These are phyloP conservation scores for Lanmaoa rubissima DNA, from an alignment of 768 basidiomycete species.

Conservation along the genomic window DNA sequence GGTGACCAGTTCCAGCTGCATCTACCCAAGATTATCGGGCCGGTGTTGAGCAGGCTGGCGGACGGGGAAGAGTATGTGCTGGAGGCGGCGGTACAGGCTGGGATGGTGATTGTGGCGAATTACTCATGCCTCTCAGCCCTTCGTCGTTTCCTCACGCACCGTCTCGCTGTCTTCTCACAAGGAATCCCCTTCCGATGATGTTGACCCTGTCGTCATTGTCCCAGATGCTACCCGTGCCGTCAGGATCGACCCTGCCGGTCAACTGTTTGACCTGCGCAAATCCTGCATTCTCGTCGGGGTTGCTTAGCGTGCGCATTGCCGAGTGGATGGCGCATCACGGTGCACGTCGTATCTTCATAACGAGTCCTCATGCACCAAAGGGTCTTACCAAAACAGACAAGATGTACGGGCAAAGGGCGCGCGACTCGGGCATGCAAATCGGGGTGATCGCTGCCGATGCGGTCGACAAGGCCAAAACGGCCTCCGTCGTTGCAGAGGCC, in stretches of 20 bases:
- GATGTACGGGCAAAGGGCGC: slow-evolving; percentile 30
- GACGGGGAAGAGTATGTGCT: no score
- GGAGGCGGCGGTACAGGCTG: no score
- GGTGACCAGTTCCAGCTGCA: no score
- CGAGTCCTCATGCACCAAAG: slow-evolving; percentile 24
- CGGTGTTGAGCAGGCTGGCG: no score
- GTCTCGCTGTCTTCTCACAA: slow-evolving; percentile 14
- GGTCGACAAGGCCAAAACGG: slow-evolving; percentile 21
- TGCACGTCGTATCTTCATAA: slow-evolving; percentile 33
- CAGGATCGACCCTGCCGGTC: slow-evolving; percentile 25
- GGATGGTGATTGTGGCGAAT: no score
- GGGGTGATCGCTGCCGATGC: slow-evolving; percentile 31
- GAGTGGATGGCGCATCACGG: slow-evolving; percentile 35
- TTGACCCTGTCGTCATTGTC: slow-evolving; percentile 18
- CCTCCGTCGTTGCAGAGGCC: slow-evolving; percentile 22
- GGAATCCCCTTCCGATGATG: neutral
- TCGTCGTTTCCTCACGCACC: slow-evolving; percentile 7
- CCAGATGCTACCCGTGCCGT: slow-evolving; percentile 5
- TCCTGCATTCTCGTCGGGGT: slow-evolving; percentile 23
- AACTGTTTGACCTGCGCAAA: slow-evolving; percentile 32
- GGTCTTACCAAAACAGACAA: slow-evolving; percentile 23
- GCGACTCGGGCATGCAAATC: slow-evolving; percentile 22
- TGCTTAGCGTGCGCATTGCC: slow-evolving; percentile 27
- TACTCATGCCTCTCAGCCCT: no score
- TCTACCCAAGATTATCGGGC: no score